Evolutionary conservation across 2,329 filamentous ascomycete species (phyloP).

Genomic region (Penicillium sp.): DNA sequence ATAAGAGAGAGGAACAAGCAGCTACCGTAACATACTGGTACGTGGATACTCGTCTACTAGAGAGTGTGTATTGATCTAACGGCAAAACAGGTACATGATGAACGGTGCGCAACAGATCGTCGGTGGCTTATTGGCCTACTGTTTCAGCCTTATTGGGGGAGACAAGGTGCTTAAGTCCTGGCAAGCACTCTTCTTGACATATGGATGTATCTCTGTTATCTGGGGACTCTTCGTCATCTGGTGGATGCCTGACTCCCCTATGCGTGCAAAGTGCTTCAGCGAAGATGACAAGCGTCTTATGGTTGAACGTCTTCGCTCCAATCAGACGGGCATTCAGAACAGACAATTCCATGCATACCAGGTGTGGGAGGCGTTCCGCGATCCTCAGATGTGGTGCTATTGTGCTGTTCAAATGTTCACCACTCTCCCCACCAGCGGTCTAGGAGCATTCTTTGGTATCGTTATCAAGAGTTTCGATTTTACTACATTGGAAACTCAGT

Average conservation of each 20-base stretch:
- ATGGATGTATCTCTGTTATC: conserved; percentile 61
- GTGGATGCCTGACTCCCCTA: conserved; percentile 67
- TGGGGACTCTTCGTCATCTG: conserved; percentile 64
- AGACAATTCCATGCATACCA: conserved; percentile 54
- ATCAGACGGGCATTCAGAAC: conserved; percentile 63
- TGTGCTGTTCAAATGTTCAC: conserved; percentile 67
- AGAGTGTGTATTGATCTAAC: not conserved
- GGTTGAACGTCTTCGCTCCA: conserved; percentile 59
- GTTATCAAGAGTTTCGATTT: conserved; percentile 71
- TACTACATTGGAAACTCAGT: conserved; percentile 63
- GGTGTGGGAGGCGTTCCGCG: conserved; percentile 57
- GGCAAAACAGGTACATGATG: conserved; percentile 61
- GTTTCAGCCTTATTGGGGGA: conserved; percentile 50
- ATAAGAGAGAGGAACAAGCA: conserved; percentile 66
- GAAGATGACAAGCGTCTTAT: conserved; percentile 65
- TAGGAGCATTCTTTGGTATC: conserved; percentile 71
- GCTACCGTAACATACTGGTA: conserved; percentile 66
- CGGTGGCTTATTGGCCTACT: conserved; percentile 65
- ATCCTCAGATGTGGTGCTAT: conserved; percentile 67
- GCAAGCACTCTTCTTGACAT: conserved; percentile 67
- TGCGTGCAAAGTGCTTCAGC: conserved; percentile 67
- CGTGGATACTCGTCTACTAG: not conserved
- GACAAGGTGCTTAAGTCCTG: conserved; percentile 59
- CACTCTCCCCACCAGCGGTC: conserved; percentile 68
- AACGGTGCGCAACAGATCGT: conserved; percentile 72